A percentile compares a stretch with the other conserved stretches of the same genome.
Evolutionary conservation across 2,329 filamentous ascomycete genomes (phyloP).

Genomic region (Phoma herbarum): DNA sequence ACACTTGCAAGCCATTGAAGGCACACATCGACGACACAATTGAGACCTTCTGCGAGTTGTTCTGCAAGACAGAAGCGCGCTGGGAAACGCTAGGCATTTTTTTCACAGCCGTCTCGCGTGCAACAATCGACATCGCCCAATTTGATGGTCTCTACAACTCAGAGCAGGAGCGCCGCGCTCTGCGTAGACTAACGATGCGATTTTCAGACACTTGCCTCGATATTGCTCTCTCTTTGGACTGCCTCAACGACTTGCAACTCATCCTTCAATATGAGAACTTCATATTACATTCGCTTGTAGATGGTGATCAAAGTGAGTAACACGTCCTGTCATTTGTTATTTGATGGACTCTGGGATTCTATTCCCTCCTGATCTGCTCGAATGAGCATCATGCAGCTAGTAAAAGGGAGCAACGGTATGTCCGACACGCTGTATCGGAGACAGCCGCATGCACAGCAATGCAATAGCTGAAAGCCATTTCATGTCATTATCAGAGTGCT

Average conservation of each 20-base stretch:
- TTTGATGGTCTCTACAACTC: slow-evolving; percentile 40
- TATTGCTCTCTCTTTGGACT: slow-evolving; percentile 42
- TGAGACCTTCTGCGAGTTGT: background rate
- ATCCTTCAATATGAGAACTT: slow-evolving; percentile 24
- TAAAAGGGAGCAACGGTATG: background rate
- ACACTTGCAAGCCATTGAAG: background rate
- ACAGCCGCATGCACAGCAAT: background rate
- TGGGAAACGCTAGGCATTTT: slow-evolving; percentile 4
- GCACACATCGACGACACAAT: background rate
- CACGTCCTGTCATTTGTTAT: background rate
- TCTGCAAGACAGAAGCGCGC: background rate
- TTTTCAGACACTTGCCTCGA: slow-evolving; percentile 48
- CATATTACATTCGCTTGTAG: slow-evolving; percentile 14
- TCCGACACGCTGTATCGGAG: background rate
- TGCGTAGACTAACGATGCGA: slow-evolving; percentile 1
- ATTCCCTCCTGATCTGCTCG: background rate
- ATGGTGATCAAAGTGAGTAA: slow-evolving; percentile 7
- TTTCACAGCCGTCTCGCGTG: slow-evolving; percentile 7
- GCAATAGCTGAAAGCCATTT: background rate
- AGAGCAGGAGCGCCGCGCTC: slow-evolving; percentile 1
- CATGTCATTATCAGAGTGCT: background rate
- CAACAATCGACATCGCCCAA: slow-evolving; percentile 50
- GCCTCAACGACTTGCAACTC: slow-evolving; percentile 6
- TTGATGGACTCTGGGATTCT: too few relatives aligned
- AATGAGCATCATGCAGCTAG: background rate